Conservation (phyloP, 371 early-diverging fungal genomes). For the Amoeboaphelidium protococcarum region DNA sequence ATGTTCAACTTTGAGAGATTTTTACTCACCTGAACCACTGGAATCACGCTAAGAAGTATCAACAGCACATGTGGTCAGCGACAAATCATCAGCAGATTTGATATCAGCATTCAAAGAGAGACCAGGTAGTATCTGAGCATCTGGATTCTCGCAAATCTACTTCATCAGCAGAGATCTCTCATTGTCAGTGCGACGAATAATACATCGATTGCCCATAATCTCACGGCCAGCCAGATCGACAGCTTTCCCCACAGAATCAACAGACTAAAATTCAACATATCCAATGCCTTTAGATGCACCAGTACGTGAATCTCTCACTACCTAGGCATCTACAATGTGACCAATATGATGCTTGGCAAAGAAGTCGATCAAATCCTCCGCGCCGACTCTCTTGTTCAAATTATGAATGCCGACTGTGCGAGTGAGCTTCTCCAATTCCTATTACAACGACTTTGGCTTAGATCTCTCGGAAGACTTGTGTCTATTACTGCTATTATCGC, state of each 20-base stretch:
- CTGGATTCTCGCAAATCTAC: no score
- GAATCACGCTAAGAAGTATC: no score
- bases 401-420: conserved; percentile 87
- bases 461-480: no score
- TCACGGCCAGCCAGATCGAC: conserved; percentile 56
- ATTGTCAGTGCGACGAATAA: conserved; percentile 67
- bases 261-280: conserved; percentile 83
- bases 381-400: conserved; percentile 46
- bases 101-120: no score
- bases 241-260: conserved; percentile 52
- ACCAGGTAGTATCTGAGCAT: no score
- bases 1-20: conserved; percentile 48
- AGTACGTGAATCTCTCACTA: conserved; percentile 65
- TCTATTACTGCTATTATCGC: no score
- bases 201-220: conserved; percentile 77
- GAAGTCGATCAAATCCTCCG: conserved; percentile 59
- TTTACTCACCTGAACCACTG: not conserved
- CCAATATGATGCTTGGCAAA: conserved; percentile 41
- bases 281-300: conserved; percentile 65
- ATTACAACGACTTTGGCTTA: conserved; percentile 5
- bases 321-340: conserved; percentile 54
- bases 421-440: conserved; percentile 48
- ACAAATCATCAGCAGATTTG: no score
- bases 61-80: no score
- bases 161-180: no score